phyloP scores from a whole-genome alignment of 129 eudicot genomes.

The Arctium lappa region DNA sequence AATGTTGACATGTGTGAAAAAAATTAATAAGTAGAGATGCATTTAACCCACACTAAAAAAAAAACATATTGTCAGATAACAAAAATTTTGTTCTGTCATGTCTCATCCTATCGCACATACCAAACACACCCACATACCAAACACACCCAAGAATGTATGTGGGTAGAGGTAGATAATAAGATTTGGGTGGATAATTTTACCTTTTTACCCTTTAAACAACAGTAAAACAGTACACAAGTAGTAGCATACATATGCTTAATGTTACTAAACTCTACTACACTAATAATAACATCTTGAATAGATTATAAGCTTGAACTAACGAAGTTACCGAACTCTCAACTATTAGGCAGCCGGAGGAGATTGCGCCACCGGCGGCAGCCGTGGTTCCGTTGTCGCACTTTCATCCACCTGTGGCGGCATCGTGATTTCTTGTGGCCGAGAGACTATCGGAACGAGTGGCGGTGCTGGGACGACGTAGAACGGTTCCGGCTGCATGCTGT shows the following conservation, averaged over 20 bases:
- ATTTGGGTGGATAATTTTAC: neutral
- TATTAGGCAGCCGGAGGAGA: constrained; percentile 2
- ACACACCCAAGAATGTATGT: neutral
- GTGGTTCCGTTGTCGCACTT: neutral
- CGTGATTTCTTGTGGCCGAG: neutral
- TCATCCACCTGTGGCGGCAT: neutral
- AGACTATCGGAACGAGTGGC: constrained; percentile 30
- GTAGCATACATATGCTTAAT: neutral
- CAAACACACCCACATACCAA: too few relatives aligned
- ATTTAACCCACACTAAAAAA: neutral
- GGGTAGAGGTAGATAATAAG: neutral
- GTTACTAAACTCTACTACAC: neutral
- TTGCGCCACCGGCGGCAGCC: neutral
- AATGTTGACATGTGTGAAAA: too few relatives aligned
- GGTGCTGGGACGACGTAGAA: constrained; percentile 26
- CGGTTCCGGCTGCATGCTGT: neutral
- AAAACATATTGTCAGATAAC: neutral
- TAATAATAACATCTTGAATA: neutral
- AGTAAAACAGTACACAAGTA: neutral
- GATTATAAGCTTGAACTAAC: neutral
- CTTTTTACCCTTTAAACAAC: neutral
- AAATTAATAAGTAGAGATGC: too few relatives aligned
- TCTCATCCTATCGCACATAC: neutral
- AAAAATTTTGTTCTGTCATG: neutral
- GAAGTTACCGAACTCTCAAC: neutral